These are phyloP conservation scores for Mycocentrospora acerina DNA, from an alignment of 2,329 filamentous ascomycete genomes.

Conservation along the genomic window DNA sequence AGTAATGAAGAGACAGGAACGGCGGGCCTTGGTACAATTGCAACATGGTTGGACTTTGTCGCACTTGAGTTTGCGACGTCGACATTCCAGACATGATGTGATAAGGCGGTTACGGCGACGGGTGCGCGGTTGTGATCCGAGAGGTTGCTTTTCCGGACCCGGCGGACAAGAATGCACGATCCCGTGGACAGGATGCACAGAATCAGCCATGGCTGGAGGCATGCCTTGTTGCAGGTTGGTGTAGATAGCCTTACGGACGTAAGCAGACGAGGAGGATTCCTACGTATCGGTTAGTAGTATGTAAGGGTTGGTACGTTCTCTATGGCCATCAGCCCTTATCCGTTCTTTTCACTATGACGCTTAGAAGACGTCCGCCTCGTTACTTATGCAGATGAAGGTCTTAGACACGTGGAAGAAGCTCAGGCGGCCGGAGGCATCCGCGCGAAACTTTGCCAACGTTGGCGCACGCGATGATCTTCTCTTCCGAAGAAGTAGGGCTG, in stretches of 20 bases:
- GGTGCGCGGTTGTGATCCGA: constrained; percentile 30
- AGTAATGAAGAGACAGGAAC: constrained; percentile 64
- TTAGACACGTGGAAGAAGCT: no score
- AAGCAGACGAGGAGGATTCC: constrained; percentile 1
- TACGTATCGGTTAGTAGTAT: constrained; percentile 2
- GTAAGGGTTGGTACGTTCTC: neutral
- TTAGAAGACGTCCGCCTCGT: no score
- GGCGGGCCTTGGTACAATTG: constrained; percentile 60
- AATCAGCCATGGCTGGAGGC: constrained; percentile 6
- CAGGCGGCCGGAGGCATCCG: no score
- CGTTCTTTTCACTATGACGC: no score
- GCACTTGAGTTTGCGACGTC: constrained; percentile 76
- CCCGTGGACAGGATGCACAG: neutral
- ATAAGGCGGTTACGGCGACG: constrained; percentile 43
- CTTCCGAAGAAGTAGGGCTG: no score
- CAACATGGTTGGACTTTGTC: constrained; percentile 71
- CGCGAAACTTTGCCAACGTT: no score
- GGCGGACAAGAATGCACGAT: no score
- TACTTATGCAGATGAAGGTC: no score
- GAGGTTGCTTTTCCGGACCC: neutral
- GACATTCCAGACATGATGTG: constrained; percentile 46
- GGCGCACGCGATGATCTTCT: no score
- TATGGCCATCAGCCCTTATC: no score
- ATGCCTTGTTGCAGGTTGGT: neutral
- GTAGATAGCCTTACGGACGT: constrained; percentile 11